These are phyloP conservation scores for Gonium pectorale DNA, from an alignment of 139 green algal species.

Conservation along the genomic window DNA sequence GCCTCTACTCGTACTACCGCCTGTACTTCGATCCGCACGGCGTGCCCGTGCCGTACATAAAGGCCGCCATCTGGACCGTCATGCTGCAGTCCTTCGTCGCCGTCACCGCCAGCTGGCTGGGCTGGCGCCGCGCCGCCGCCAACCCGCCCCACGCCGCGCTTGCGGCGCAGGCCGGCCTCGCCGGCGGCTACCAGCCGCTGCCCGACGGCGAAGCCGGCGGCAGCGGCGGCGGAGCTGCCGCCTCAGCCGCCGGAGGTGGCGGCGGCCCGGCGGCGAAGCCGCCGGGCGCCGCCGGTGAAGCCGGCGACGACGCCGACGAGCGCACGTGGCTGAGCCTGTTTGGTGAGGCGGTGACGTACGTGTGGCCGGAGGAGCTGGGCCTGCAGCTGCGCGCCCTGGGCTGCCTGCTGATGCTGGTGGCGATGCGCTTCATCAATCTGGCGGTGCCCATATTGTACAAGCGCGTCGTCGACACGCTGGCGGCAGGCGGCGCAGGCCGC, in stretches of 20 bases:
- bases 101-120: neutral
- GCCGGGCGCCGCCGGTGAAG: neutral
- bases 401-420: constrained; percentile 70
- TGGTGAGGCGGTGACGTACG: constrained; percentile 52
- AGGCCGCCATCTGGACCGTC: constrained; percentile 48
- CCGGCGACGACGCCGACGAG: constrained; percentile 1
- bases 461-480: constrained; percentile 64
- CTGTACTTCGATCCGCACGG: constrained; percentile 40
- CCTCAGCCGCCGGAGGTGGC: neutral
- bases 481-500: neutral
- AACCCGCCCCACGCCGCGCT: neutral
- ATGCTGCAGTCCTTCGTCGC: constrained; percentile 35
- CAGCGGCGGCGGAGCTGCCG: neutral
- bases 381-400: constrained; percentile 53
- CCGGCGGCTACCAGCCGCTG: constrained; percentile 15
- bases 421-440: constrained; percentile 61
- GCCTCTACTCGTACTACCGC: constrained; percentile 25
- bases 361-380: constrained; percentile 57
- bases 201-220: neutral
- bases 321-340: constrained; percentile 58
- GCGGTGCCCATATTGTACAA: constrained; percentile 78
- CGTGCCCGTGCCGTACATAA: constrained; percentile 45
- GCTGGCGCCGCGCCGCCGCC: neutral
- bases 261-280: neutral
- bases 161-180: neutral